Percentiles rank a stretch among this genome's conserved stretches.
phyloP scores from a whole-genome alignment of 2,329 filamentous ascomycete genomes.

The Fusarium sp. region DNA sequence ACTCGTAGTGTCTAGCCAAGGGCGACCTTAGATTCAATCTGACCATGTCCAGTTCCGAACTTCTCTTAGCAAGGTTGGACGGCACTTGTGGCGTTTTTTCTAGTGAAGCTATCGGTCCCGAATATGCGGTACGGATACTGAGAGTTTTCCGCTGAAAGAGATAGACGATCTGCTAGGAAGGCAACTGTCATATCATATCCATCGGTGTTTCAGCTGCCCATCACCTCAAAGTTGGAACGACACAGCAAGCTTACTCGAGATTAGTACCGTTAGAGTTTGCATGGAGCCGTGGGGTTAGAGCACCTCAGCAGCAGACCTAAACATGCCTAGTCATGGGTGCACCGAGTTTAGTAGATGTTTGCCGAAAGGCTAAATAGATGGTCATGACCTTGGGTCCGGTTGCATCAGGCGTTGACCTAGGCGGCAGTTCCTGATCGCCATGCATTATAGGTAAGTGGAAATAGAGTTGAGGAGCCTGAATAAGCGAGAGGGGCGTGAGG shows the following conservation, averaged over 20 bases:
- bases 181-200: not conserved
- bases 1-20: not conserved
- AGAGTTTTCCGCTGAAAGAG: not conserved
- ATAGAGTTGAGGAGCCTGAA: slow-evolving; percentile 9
- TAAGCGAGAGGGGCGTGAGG: slow-evolving; percentile 12
- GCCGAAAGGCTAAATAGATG: not conserved
- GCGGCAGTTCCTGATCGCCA: slow-evolving; percentile 2
- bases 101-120: not conserved
- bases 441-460: not conserved
- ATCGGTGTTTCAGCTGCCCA: not conserved
- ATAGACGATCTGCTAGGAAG: not conserved
- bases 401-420: not conserved
- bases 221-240: not conserved
- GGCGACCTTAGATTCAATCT: not conserved
- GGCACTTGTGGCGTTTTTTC: not conserved
- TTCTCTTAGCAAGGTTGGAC: not conserved
- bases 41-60: not conserved
- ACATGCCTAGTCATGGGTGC: not conserved
- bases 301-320: not conserved
- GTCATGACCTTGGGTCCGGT: not conserved
- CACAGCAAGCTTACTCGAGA: not conserved
- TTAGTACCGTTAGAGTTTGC: not conserved
- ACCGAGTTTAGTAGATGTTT: not conserved
- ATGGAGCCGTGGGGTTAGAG: not conserved
- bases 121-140: not conserved